Evolutionary conservation across 352 stramenopile genomes (phyloP).

Genomic region (Globisporangium heterothallicum): DNA sequence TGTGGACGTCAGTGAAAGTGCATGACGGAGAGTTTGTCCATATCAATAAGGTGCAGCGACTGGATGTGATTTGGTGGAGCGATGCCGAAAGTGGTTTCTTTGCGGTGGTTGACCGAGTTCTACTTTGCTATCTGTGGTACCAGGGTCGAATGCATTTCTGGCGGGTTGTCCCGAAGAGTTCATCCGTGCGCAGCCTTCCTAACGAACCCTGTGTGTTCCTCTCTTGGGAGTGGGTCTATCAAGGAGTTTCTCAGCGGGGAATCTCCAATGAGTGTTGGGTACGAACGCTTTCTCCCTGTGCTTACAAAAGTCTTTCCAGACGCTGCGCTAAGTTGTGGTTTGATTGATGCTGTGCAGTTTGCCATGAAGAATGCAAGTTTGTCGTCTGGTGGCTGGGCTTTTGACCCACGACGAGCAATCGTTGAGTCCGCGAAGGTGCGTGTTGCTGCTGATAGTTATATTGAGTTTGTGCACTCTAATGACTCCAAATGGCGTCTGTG

Average conservation of each 20-base stretch:
- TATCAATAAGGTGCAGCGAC: conserved; percentile 60
- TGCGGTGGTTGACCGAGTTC: conserved; percentile 6
- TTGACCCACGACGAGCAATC: conserved; percentile 65
- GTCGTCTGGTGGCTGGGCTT: conserved; percentile 55
- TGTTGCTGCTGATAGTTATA: background rate
- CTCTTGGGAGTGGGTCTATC: conserved; percentile 84
- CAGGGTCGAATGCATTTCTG: conserved; percentile 79
- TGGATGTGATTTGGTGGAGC: background rate
- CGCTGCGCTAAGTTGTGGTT: background rate
- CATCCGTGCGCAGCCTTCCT: conserved; percentile 15
- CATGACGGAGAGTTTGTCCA: conserved; percentile 78
- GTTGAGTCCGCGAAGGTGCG: conserved; percentile 69
- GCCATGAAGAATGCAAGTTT: conserved; percentile 77
- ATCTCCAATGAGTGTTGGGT: conserved; percentile 84
- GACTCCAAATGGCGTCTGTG: background rate
- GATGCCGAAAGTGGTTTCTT: background rate
- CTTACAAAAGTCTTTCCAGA: background rate
- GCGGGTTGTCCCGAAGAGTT: conserved; percentile 59
- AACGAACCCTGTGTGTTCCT: conserved; percentile 66
- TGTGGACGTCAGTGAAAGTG: conserved; percentile 71
- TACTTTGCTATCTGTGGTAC: background rate
- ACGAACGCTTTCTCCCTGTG: conserved; percentile 8
- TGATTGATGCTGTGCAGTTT: conserved; percentile 33
- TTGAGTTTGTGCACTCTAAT: too few species aligned
- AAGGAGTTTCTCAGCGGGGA: conserved; percentile 71